These are phyloP conservation scores for Hyaloscypha finlandica DNA, from an alignment of 495 filamentous ascomycete species.

Conservation along the genomic window DNA sequence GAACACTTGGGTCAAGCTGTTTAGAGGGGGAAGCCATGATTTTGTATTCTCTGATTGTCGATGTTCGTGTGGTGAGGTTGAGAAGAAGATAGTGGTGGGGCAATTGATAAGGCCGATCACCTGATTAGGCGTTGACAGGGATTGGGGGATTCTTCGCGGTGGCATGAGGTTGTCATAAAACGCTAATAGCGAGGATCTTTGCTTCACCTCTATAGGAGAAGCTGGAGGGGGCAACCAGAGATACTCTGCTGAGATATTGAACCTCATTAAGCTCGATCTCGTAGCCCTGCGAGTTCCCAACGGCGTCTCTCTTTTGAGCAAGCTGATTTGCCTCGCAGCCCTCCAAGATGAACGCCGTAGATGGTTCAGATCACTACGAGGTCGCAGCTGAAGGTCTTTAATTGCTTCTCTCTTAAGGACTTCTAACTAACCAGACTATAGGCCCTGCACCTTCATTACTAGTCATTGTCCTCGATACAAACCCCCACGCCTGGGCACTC, in stretches of 20 bases:
- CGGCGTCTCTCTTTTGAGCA: constrained; percentile 2
- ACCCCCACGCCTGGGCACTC: constrained; percentile 89
- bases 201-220: background rate
- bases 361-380: constrained; percentile 85
- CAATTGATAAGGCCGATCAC: constrained; percentile 3
- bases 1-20: constrained; percentile 22
- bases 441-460: constrained; percentile 82
- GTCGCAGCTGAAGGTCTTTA: constrained; percentile 47
- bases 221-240: background rate
- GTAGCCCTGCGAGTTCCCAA: background rate
- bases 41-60: background rate
- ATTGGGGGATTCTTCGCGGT: background rate
- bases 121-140: constrained; percentile 15
- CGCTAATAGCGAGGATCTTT: background rate
- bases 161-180: background rate
- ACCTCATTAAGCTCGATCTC: background rate
- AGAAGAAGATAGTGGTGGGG: background rate
- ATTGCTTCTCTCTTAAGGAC: constrained; percentile 11
- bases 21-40: background rate
- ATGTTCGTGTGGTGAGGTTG: constrained; percentile 1
- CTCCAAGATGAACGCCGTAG: constrained; percentile 81
- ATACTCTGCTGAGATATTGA: background rate
- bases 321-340: constrained; percentile 18
- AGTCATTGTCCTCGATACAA: constrained; percentile 92
- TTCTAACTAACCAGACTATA: constrained; percentile 32